Percentiles rank a stretch among this genome's conserved stretches.
phyloP scores from a whole-genome alignment of 768 basidiomycete genomes.

The Pisolithus marmoratus region DNA sequence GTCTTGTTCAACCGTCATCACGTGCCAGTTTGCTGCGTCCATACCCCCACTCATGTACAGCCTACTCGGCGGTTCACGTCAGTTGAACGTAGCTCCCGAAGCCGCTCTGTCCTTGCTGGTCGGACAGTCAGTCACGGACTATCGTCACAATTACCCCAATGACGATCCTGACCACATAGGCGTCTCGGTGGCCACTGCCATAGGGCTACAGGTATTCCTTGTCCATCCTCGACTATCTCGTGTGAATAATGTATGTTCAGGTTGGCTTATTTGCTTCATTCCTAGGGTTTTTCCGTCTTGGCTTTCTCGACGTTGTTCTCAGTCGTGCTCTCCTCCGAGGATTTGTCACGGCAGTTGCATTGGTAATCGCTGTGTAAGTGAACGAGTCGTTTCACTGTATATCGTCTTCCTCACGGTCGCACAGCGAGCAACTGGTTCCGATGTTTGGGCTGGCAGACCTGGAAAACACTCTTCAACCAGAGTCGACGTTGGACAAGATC shows the following conservation, averaged over 20 bases:
- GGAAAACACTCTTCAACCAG: slow-evolving; percentile 48
- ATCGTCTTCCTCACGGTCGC: neutral
- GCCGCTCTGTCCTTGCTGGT: slow-evolving; percentile 83
- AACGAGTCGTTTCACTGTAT: neutral
- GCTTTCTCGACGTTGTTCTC: slow-evolving; percentile 90
- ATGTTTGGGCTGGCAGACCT: slow-evolving; percentile 77
- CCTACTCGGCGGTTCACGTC: slow-evolving; percentile 79
- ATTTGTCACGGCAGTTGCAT: slow-evolving; percentile 79
- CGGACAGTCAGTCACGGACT: slow-evolving; percentile 77
- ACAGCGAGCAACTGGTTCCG: slow-evolving; percentile 78
- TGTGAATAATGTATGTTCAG: slow-evolving; percentile 29
- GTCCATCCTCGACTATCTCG: neutral
- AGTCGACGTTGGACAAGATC: slow-evolving; percentile 72
- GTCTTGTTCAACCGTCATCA: neutral
- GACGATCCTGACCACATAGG: slow-evolving; percentile 44
- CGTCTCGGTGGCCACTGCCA: slow-evolving; percentile 68
- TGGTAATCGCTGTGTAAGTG: slow-evolving; percentile 78
- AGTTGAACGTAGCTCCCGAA: slow-evolving; percentile 83
- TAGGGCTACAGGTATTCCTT: slow-evolving; percentile 68
- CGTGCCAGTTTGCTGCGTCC: slow-evolving; percentile 67
- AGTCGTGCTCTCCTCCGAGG: slow-evolving; percentile 85
- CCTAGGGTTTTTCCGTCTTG: slow-evolving; percentile 82
- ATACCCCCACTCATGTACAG: slow-evolving; percentile 88
- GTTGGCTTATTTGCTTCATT: slow-evolving; percentile 82
- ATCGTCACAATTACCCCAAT: slow-evolving; percentile 44